A percentile compares a stretch with the other conserved stretches of the same genome.
These are phyloP conservation scores for Kwoniella sp. DNA, from an alignment of 768 basidiomycete species.

Conservation along the genomic window DNA sequence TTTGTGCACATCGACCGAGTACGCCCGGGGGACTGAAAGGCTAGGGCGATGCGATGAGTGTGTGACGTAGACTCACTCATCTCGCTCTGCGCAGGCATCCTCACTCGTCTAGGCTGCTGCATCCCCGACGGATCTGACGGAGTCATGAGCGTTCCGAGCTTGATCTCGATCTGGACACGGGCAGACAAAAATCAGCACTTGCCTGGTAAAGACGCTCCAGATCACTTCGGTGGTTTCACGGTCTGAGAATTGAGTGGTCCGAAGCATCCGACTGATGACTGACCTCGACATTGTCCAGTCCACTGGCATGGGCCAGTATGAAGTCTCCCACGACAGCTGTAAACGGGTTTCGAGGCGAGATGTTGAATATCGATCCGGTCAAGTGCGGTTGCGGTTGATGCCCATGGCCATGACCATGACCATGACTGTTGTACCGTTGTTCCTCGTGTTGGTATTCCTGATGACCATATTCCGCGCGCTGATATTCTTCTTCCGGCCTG, in stretches of 20 bases:
- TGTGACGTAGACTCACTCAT: conserved; percentile 34
- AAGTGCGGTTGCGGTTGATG: conserved; percentile 19
- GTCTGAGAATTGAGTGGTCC: too few species aligned
- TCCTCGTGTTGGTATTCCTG: conserved; percentile 1
- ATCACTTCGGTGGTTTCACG: too few species aligned
- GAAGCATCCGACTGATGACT: not conserved
- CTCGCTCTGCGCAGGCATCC: conserved; percentile 43
- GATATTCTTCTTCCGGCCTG: conserved; percentile 23
- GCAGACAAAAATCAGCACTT: too few species aligned
- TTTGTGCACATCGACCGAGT: too few species aligned
- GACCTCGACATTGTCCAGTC: conserved; percentile 50
- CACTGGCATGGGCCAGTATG: conserved; percentile 40
- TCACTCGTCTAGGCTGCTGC: conserved; percentile 23
- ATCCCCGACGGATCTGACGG: conserved; percentile 8
- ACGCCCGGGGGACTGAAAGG: too few species aligned
- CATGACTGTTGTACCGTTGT: not conserved
- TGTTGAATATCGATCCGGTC: conserved; percentile 50
- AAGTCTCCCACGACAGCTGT: conserved; percentile 48
- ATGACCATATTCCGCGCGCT: conserved; percentile 14
- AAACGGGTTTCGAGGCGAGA: conserved; percentile 49
- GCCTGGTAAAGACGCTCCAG: too few species aligned
- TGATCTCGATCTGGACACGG: conserved; percentile 55
- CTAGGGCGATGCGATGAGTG: not conserved
- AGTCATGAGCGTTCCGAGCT: conserved; percentile 46
- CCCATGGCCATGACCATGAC: too few species aligned